Percentiles rank a stretch among this genome's conserved stretches.
Evolutionary conservation across 2,329 filamentous ascomycete genomes (phyloP).

Genomic region (Calycina herbarum): DNA sequence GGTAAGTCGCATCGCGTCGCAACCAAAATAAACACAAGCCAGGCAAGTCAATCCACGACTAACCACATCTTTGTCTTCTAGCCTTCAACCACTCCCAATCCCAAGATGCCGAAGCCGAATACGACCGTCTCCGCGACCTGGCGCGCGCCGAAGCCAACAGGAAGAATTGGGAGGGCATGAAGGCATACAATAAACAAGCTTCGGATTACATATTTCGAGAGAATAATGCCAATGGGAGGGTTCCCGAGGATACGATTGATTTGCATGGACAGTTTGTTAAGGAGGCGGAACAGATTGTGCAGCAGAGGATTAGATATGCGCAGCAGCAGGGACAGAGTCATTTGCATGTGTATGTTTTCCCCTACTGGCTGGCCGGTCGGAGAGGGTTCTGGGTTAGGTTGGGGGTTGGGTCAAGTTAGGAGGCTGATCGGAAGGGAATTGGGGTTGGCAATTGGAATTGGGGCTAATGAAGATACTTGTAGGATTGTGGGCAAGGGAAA

Average conservation of each 20-base stretch:
- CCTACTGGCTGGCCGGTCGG: no score
- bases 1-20: no score
- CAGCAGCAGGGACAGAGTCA: conserved; percentile 72
- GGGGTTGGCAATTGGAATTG: neutral
- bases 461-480: conserved; percentile 1
- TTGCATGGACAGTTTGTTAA: conserved; percentile 93
- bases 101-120: conserved; percentile 75
- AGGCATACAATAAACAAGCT: conserved; percentile 86
- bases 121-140: conserved; percentile 83
- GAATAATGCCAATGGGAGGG: conserved; percentile 79
- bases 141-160: conserved; percentile 86
- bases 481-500: conserved; percentile 93
- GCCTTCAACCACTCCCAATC: conserved; percentile 75
- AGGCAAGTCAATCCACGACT: no score
- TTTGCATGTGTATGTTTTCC: conserved; percentile 68
- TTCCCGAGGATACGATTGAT: conserved; percentile 82
- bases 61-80: conserved; percentile 39
- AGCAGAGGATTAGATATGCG: conserved; percentile 80
- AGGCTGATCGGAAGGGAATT: neutral
- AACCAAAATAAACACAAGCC: no score
- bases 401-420: neutral
- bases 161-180: conserved; percentile 77
- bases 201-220: conserved; percentile 93
- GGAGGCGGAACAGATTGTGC: conserved; percentile 88
- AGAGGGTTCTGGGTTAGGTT: no score